A percentile compares a stretch with the other conserved stretches of the same genome.
Evolutionary conservation across 1,139 yeast genomes (phyloP).

Genomic region (Sugiyamaella paludigena): DNA sequence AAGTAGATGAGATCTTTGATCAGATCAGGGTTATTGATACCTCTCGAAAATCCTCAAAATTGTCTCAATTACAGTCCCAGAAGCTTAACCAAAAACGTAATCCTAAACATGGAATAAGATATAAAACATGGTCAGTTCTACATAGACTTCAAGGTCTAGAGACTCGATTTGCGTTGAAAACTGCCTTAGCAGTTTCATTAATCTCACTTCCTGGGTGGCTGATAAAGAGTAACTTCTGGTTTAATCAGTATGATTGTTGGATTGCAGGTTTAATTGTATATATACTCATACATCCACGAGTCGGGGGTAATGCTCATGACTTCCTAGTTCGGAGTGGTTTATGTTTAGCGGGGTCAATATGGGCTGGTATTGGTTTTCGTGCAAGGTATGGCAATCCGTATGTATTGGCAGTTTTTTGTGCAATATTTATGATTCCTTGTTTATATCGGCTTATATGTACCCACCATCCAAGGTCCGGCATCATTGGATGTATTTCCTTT

Average conservation of each 20-base stretch:
- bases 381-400: conserved; percentile 42
- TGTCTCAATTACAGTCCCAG: background rate
- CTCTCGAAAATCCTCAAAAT: conserved; percentile 33
- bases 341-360: conserved; percentile 44
- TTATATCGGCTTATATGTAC: conserved; percentile 38
- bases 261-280: conserved; percentile 45
- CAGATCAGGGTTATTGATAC: conserved; percentile 42
- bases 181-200: conserved; percentile 39
- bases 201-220: conserved; percentile 47
- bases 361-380: conserved; percentile 48
- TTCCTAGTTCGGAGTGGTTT: conserved; percentile 37
- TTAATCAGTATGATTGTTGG: conserved; percentile 43
- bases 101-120: conserved; percentile 19
- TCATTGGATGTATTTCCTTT: conserved; percentile 43
- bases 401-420: conserved; percentile 44
- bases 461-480: conserved; percentile 43
- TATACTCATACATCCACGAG: conserved; percentile 44
- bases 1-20: conserved; percentile 50
- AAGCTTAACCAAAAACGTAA: background rate
- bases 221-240: conserved; percentile 42
- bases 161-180: conserved; percentile 45
- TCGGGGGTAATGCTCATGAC: conserved; percentile 44
- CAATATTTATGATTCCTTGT: conserved; percentile 38
- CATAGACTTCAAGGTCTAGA: conserved; percentile 40
- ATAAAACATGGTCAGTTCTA: conserved; percentile 41